Base-by-base conservation (phyloP, 441 rosid genomes). In the Erodium texanum region DNA sequence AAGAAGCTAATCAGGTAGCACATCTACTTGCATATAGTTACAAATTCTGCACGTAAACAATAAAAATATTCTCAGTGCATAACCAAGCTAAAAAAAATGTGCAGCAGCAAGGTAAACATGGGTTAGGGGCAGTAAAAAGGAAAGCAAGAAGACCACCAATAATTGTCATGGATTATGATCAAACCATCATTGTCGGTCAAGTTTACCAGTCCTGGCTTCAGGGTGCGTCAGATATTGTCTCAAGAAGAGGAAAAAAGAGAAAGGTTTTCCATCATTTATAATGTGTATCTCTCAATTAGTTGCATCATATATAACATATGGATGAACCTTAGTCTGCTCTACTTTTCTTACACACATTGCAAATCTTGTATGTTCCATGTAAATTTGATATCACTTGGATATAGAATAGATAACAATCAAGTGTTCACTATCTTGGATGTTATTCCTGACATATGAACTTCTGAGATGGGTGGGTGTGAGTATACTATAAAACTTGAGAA, bases 171-270 rank as follows among this genome's bases (percentile, higher is more conserved):
- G 99, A 93, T 80, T 71, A 56, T 74, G 97, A 88, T 36, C 93
- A 84, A 71, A 89, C 86, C 67, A 79, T 89, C 20, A 81, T 91
- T 69, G 80, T 92, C 66, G 89, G 89, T 69, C 79, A 75, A 64
- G 66, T 75, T n/a, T 91, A 88, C 77, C 96, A 84, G 76, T 76
- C 89, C 70, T 88, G 97, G 97, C 88, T 89, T 61, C 88, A 87
- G 67, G 74, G 86, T 75, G 23, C 93, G 74, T 81, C 89, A 66
- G 80, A 83, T 75, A 75, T 86, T 75, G 69, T 80, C 67, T 79
- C 85, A n/a, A 82, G 82, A 76, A 78, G 82, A 75, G 79, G 86
- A 65, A 80, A 79, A 78, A 86, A 81, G 75, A 86, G 82, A 76
- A 89, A 85, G 91, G 96, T 87, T 50, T 16, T 1, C 58, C 19